Conservation (phyloP, 768 basidiomycete genomes). For the Sarcodon aspratus region DNA sequence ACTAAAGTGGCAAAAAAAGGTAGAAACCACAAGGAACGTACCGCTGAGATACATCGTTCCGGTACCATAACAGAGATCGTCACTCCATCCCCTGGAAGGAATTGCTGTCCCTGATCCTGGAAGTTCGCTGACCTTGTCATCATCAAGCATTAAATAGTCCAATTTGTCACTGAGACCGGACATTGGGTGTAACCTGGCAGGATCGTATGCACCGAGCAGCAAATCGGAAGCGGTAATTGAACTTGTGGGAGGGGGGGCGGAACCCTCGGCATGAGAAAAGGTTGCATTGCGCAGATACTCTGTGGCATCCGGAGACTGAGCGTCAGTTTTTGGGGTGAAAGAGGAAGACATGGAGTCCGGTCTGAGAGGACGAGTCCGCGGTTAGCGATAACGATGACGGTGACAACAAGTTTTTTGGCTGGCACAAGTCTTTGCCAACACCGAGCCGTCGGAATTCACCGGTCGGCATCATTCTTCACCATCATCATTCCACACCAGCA, state of each 20-base stretch:
- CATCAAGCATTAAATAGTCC: slow-evolving; percentile 92
- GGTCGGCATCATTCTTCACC: no score
- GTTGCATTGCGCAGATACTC: slow-evolving; percentile 13
- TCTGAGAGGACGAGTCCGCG: no score
- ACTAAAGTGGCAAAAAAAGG: slow-evolving; percentile 11
- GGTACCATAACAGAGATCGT: slow-evolving; percentile 98
- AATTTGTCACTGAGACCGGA: slow-evolving; percentile 87
- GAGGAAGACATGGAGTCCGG: no score
- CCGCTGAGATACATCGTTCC: slow-evolving; percentile 98
- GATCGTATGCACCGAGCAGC: slow-evolving; percentile 81
- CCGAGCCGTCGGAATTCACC: no score
- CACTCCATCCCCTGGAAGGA: slow-evolving; percentile 95
- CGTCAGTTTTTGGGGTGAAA: no score
- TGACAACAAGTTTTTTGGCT: no score
- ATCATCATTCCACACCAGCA: no score
- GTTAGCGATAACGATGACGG: no score
- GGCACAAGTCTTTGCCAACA: no score
- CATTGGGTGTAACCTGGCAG: slow-evolving; percentile 86
- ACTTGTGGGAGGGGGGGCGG: slow-evolving; percentile 5
- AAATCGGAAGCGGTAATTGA: slow-evolving; percentile 66
- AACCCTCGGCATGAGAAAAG: slow-evolving; percentile 8
- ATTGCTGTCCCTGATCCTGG: slow-evolving; percentile 87
- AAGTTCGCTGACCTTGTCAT: slow-evolving; percentile 87
- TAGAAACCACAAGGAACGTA: slow-evolving; percentile 47
- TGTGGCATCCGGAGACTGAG: slow-evolving; percentile 8